These are phyloP conservation scores for Tetrapisispora pingtungensis DNA, from an alignment of 805 yeast genomes.

Conservation along the genomic window DNA sequence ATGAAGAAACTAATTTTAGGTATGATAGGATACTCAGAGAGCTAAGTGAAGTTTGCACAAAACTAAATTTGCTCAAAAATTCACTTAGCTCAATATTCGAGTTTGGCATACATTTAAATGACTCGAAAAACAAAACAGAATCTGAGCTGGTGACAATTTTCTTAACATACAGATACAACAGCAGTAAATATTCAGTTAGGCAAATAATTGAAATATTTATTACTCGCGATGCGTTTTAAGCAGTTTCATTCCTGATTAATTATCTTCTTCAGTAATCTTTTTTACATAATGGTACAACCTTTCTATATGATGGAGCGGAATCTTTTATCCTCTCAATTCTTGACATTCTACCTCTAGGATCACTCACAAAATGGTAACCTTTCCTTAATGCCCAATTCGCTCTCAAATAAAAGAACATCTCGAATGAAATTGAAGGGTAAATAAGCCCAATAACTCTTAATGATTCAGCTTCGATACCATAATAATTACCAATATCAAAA, in stretches of 20 bases:
- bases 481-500: not conserved
- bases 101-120: not conserved
- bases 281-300: not conserved
- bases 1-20: not conserved
- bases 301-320: not conserved
- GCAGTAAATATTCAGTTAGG: not conserved
- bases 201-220: not conserved
- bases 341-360: not conserved
- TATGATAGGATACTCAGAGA: not conserved
- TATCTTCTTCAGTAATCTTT: not conserved
- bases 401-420: not conserved
- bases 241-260: not conserved
- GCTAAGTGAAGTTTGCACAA: not conserved
- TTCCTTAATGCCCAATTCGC: not conserved
- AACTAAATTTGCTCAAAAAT: not conserved
- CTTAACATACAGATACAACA: not conserved
- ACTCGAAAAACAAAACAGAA: not conserved
- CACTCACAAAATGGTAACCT: not conserved
- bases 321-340: not conserved
- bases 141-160: not conserved
- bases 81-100: not conserved
- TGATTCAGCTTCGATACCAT: not conserved
- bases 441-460: not conserved
- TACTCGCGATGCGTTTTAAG: not conserved
- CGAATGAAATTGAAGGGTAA: not conserved